Evolutionary conservation across 768 basidiomycete species (phyloP).

Genomic region (Mycena haematopus): DNA sequence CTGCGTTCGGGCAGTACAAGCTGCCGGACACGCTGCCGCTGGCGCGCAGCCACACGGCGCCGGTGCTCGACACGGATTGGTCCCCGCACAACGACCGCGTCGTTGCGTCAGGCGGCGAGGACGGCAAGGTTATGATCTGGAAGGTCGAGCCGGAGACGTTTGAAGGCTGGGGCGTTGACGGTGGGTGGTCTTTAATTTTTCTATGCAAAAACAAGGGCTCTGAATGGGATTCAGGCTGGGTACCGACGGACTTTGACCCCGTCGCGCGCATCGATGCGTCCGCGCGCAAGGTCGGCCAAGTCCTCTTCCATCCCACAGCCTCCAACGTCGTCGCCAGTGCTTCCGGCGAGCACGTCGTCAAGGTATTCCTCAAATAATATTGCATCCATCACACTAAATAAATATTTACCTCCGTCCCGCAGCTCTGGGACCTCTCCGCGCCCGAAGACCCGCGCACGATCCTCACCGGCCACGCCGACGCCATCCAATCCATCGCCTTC

Average conservation of each 20-base stretch:
- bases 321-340: slow-evolving; percentile 82
- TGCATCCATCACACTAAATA: too few species aligned
- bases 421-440: slow-evolving; percentile 86
- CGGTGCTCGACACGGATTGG: slow-evolving; percentile 96
- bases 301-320: slow-evolving; percentile 93
- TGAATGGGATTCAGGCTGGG: slow-evolving; percentile 67
- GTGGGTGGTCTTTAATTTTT: background rate
- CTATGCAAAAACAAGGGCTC: too few species aligned
- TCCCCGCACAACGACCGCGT: slow-evolving; percentile 91
- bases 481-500: slow-evolving; percentile 86
- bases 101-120: slow-evolving; percentile 92
- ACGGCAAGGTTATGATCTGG: slow-evolving; percentile 93
- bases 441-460: slow-evolving; percentile 67
- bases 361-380: slow-evolving; percentile 32
- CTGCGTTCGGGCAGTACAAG: slow-evolving; percentile 66
- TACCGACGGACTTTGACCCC: slow-evolving; percentile 83
- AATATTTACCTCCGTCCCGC: background rate
- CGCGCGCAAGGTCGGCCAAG: slow-evolving; percentile 91
- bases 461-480: slow-evolving; percentile 81
- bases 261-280: slow-evolving; percentile 81
- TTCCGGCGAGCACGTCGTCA: slow-evolving; percentile 84
- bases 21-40: slow-evolving; percentile 93
- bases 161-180: slow-evolving; percentile 85
- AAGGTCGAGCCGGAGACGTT: slow-evolving; percentile 74
- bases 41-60: slow-evolving; percentile 82